phyloP scores from a whole-genome alignment of 176 grass and related monocot genomes.

The Oryza officinalis region DNA sequence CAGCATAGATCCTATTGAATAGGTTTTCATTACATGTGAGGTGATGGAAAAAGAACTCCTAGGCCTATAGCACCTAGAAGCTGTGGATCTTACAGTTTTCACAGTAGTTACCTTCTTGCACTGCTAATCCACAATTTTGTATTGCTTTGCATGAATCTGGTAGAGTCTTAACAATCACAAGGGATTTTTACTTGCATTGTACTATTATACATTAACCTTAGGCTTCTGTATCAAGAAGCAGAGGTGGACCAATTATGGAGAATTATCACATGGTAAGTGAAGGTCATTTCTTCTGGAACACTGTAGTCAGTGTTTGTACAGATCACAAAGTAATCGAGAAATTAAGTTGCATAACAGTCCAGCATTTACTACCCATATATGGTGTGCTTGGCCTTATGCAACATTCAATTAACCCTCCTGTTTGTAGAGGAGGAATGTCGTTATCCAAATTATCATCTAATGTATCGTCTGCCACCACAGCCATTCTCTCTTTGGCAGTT shows the following conservation, averaged over 20 bases:
- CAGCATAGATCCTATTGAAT: slow-evolving; percentile 15
- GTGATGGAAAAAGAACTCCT: background rate
- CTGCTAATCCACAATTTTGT: background rate
- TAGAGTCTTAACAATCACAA: slow-evolving; percentile 3
- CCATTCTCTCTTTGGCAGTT: slow-evolving; percentile 99
- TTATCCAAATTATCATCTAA: slow-evolving; percentile 47
- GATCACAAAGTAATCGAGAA: slow-evolving; percentile 16
- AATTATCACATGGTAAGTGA: slow-evolving; percentile 35
- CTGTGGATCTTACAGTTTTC: slow-evolving; percentile 20
- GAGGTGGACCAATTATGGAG: background rate
- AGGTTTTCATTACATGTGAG: slow-evolving; percentile 21
- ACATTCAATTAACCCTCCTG: slow-evolving; percentile 19
- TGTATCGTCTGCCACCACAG: slow-evolving; percentile 85
- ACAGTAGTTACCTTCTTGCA: background rate
- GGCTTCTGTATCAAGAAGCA: slow-evolving; percentile 9
- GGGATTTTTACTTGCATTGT: background rate
- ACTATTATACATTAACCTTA: slow-evolving; percentile 17
- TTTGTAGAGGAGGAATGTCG: slow-evolving; percentile 23
- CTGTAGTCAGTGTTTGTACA: slow-evolving; percentile 45
- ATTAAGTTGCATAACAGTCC: slow-evolving; percentile 17
- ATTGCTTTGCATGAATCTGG: background rate
- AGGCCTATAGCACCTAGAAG: background rate
- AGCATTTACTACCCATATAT: slow-evolving; percentile 18
- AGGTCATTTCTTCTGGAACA: slow-evolving; percentile 32
- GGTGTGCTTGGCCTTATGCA: slow-evolving; percentile 22